Evolutionary conservation across 2,329 filamentous ascomycete species (phyloP).

Genomic region (Penicillium oxalicum): DNA sequence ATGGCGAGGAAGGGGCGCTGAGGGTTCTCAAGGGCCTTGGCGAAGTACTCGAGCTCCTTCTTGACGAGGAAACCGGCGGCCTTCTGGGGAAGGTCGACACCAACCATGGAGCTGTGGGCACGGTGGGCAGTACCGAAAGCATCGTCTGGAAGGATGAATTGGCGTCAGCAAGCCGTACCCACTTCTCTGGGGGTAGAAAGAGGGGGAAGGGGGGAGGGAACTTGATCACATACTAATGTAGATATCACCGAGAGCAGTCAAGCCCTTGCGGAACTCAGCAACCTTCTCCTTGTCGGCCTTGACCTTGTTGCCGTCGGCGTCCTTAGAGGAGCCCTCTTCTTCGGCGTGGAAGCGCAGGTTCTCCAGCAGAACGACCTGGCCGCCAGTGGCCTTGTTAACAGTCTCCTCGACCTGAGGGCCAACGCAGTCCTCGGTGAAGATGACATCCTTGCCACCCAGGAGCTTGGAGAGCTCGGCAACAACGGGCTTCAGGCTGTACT

Average conservation of each 20-base stretch:
- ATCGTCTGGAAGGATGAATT: conserved; percentile 58
- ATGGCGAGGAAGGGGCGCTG: conserved; percentile 97
- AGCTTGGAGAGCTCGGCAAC: conserved; percentile 88
- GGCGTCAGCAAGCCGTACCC: neutral
- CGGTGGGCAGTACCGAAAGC: conserved; percentile 98
- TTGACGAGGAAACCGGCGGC: conserved; percentile 98
- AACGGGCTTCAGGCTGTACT: conserved; percentile 93
- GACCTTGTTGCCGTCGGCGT: conserved; percentile 89
- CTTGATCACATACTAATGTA: conserved; percentile 71
- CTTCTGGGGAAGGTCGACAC: conserved; percentile 90
- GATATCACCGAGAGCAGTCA: conserved; percentile 90
- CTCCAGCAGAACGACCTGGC: conserved; percentile 85
- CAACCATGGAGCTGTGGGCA: conserved; percentile 99
- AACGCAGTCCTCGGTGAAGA: conserved; percentile 84
- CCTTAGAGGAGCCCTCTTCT: conserved; percentile 95
- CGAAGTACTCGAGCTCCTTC: conserved; percentile 99
- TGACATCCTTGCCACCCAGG: conserved; percentile 69
- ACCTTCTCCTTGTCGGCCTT: conserved; percentile 95
- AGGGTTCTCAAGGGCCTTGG: conserved; percentile 87
- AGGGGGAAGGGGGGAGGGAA: no score
- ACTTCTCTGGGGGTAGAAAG: neutral
- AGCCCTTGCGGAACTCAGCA: conserved; percentile 85
- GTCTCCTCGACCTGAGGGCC: conserved; percentile 84
- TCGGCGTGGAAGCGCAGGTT: conserved; percentile 98
- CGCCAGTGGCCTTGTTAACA: conserved; percentile 74